Conservation (phyloP, 2,329 filamentous ascomycete genomes). For the Samsoniella hepiali region DNA sequence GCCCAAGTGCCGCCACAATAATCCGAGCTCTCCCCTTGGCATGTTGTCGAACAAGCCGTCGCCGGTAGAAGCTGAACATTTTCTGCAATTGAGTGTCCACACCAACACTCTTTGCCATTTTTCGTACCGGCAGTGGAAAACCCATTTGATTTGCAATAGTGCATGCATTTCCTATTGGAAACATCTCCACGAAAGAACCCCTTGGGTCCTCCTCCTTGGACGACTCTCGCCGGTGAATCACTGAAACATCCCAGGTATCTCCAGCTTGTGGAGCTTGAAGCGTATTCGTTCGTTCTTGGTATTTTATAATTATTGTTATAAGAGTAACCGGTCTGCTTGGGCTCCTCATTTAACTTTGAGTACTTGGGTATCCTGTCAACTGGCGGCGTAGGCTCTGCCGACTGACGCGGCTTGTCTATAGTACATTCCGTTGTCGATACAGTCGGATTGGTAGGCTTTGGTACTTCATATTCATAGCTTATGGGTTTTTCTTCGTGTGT, state of each 20-base stretch:
- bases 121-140: conserved; percentile 49
- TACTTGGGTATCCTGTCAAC: not conserved
- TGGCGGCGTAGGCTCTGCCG: not conserved
- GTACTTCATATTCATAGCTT: not conserved
- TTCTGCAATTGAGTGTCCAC: conserved; percentile 32
- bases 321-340: not conserved
- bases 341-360: not conserved
- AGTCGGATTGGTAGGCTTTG: not conserved
- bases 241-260: conserved; percentile 32
- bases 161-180: conserved; percentile 48
- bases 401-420: not conserved
- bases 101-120: conserved; percentile 51
- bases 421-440: not conserved
- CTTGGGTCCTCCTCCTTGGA: conserved; percentile 23
- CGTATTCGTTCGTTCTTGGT: not conserved
- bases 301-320: not conserved
- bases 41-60: conserved; percentile 25
- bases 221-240: conserved; percentile 24
- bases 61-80: conserved; percentile 27
- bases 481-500: not conserved
- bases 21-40: conserved; percentile 21
- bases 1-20: conserved; percentile 29
- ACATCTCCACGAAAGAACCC: conserved; percentile 35
- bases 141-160: conserved; percentile 41
- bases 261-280: conserved; percentile 23